Conservation (phyloP, 148 eudicot genomes). For the Rhododendron ferrugineum region DNA sequence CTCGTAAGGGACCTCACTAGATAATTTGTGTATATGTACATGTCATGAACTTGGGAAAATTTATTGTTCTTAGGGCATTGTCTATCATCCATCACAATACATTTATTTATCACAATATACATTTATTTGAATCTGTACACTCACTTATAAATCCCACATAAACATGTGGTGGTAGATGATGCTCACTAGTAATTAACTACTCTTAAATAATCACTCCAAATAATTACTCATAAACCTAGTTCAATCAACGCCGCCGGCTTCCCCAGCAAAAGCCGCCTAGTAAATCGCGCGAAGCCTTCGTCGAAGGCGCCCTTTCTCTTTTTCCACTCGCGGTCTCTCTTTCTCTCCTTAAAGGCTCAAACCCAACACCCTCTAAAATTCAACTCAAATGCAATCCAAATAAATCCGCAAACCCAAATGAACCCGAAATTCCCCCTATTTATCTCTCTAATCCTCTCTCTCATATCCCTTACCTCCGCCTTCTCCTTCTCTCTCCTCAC, state of each 20-base stretch:
- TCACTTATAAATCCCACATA: neutral
- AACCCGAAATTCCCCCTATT: neutral
- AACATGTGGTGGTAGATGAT: neutral
- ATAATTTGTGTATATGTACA: no score
- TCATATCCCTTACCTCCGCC: neutral
- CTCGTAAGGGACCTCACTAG: no score
- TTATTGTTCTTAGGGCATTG: no score
- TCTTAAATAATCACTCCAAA: no score
- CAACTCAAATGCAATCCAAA: constrained; percentile 9
- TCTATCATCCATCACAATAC: neutral
- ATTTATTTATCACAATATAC: no score
- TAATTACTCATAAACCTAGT: neutral
- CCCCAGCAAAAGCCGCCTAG: neutral
- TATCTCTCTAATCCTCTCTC: neutral
- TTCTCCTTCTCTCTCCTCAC: neutral
- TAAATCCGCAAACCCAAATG: constrained; percentile 7
- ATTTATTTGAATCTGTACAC: no score
- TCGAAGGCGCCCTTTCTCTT: neutral
- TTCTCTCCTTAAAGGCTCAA: no score
- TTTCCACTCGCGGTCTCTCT: neutral
- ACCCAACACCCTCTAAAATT: neutral
- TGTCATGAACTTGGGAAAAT: no score
- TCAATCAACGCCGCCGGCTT: neutral
- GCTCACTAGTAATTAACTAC: neutral
- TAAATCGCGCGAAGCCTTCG: constrained; percentile 12